Conservation (phyloP, 768 basidiomycete species). For the Mycena alexandri region DNA sequence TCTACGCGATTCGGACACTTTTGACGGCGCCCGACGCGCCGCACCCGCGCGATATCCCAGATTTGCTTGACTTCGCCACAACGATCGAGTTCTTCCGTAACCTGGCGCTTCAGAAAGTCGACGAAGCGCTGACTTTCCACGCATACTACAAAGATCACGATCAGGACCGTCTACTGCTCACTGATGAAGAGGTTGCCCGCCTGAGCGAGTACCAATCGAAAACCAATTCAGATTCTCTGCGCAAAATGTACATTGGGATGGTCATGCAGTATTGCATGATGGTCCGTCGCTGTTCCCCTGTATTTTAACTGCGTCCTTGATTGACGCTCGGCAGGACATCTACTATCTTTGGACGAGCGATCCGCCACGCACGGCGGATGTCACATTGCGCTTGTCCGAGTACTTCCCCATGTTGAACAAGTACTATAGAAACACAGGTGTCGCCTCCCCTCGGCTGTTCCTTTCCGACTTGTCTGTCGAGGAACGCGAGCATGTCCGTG, state of each 20-base stretch:
- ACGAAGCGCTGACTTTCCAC: slow-evolving; percentile 22
- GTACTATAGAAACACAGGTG: neutral
- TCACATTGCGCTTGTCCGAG: slow-evolving; percentile 29
- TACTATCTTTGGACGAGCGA: slow-evolving; percentile 28
- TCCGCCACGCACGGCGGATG: slow-evolving; percentile 23
- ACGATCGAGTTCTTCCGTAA: slow-evolving; percentile 33
- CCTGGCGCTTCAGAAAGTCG: slow-evolving; percentile 21
- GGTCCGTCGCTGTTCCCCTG: slow-evolving; percentile 13
- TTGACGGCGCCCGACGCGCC: neutral
- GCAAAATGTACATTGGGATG: slow-evolving; percentile 24
- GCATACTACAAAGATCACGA: neutral
- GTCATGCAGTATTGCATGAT: slow-evolving; percentile 14
- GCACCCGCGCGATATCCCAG: slow-evolving; percentile 23
- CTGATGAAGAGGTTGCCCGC: neutral
- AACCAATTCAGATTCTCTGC: neutral
- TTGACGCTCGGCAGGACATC: slow-evolving; percentile 22
- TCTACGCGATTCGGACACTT: slow-evolving; percentile 20
- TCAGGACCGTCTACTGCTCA: neutral
- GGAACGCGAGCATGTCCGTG: slow-evolving; percentile 11
- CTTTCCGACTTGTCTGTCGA: slow-evolving; percentile 19
- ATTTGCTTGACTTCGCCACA: slow-evolving; percentile 34
- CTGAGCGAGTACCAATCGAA: slow-evolving; percentile 1
- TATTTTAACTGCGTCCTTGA: neutral
- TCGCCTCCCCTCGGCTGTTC: slow-evolving; percentile 21
- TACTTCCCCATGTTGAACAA: slow-evolving; percentile 30